phyloP scores from a whole-genome alignment of 1,284 basidiomycete genomes.

The Melampsora americana region DNA sequence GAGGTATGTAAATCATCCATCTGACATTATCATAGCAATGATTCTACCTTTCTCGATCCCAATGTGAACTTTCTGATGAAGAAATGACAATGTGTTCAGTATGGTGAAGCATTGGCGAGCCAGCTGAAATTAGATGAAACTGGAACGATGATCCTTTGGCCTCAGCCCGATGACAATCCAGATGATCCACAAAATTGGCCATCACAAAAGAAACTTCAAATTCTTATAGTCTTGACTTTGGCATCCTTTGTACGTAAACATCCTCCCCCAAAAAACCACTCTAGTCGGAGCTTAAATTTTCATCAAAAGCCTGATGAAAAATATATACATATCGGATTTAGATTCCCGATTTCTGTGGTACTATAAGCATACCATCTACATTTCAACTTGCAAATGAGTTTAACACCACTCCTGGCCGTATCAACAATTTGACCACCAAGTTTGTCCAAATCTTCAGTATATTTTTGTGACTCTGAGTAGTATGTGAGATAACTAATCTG shows the following conservation, averaged over 20 bases:
- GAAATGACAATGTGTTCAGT: not conserved
- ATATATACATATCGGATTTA: not conserved
- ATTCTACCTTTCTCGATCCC: too few relatives aligned
- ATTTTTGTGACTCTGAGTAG: not conserved
- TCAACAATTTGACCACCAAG: slow-evolving; percentile 61
- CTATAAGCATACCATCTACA: slow-evolving; percentile 53
- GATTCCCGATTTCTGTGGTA: slow-evolving; percentile 30
- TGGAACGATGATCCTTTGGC: slow-evolving; percentile 28
- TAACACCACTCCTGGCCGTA: slow-evolving; percentile 62
- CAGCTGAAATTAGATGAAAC: slow-evolving; percentile 29
- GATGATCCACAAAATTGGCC: slow-evolving; percentile 41
- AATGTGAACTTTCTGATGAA: too few relatives aligned
- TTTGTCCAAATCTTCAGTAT: slow-evolving; percentile 21
- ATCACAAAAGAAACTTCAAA: slow-evolving; percentile 11
- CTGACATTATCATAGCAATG: too few relatives aligned
- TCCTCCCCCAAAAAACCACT: not conserved
- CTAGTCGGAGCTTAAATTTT: not conserved
- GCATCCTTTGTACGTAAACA: slow-evolving; percentile 33
- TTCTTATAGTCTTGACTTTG: slow-evolving; percentile 28
- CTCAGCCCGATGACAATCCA: slow-evolving; percentile 25
- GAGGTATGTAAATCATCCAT: too few relatives aligned
- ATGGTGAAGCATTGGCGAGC: slow-evolving; percentile 18
- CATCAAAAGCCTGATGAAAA: not conserved
- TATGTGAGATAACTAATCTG: slow-evolving; percentile 50
- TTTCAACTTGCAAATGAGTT: slow-evolving; percentile 64